Evolutionary conservation across 2,329 filamentous ascomycete genomes (phyloP), one percentile per base, ranked within the genome.

Genomic region (Venturiaceae sp.): DNA sequence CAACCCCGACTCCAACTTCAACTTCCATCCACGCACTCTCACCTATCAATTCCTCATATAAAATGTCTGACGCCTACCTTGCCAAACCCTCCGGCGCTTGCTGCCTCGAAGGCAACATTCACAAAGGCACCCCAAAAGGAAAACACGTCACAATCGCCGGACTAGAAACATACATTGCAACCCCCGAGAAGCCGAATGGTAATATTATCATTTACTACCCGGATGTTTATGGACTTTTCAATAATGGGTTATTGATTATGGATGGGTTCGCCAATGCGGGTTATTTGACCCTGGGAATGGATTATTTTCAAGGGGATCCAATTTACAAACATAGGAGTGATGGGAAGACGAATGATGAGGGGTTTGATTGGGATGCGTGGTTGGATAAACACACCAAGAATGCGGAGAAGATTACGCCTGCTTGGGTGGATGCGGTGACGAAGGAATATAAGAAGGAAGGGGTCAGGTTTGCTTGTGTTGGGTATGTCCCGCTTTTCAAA

Each of bases 341-440:
- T 41, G 67, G 71, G 33, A 64, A 62, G 55, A 68, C 63, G 28
- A 65, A 61, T 14, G 66, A 72, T 21, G 68, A 71, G 2, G 69
- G 64, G 30, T 80, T 81, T 59, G 77, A 80, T 64, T 75, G 72
- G 23, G 72, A 73, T 33, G 77, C 75, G 5, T 80, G 77, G 78
- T 75, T 75, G 58, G 57, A 60, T 32, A 79, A 79, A 65, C 74
- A 80, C 60, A 68, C 64, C 14, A 63, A 64, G 3, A 78, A 75
- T 61, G 76, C 78, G 0, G 64, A 68, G 3, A 71, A 70, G 37
- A 69, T 69, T n/a, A 73, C 78, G 0, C 76, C 77, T 0, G 66
- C 66, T 58, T 80, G 78, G 78, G 68, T 70, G 1, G 66, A 68
- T 5, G 72, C 70, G 1, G 73, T 75, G 34, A 71, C 68, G 34